Conservation (phyloP, 148 eudicot species). For the Rhododendron vialii region DNA sequence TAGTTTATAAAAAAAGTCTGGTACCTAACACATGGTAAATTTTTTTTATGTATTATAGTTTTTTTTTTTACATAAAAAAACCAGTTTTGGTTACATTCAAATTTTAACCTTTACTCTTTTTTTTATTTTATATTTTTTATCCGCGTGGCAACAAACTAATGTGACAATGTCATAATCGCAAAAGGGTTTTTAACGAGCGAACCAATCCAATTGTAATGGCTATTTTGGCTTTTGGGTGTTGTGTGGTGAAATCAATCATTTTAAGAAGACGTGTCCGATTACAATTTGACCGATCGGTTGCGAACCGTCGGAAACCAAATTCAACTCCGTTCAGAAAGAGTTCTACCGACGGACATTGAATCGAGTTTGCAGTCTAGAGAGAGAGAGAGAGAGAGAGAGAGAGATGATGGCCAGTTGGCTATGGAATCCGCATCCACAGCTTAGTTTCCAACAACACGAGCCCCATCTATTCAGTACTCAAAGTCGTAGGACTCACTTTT, state of each 20-base stretch:
- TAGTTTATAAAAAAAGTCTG: too few relatives aligned
- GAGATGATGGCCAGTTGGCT: slow-evolving; percentile 10
- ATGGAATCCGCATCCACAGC: slow-evolving; percentile 15
- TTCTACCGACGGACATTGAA: background rate
- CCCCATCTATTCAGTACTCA: background rate
- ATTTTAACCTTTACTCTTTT: too few relatives aligned
- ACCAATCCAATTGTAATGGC: too few relatives aligned
- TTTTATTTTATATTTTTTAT: too few relatives aligned
- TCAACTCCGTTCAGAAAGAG: background rate
- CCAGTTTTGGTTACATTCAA: too few relatives aligned
- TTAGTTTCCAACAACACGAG: slow-evolving; percentile 5
- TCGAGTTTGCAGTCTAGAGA: background rate
- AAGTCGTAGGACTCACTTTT: background rate
- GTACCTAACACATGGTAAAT: too few relatives aligned
- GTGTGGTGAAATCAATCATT: background rate
- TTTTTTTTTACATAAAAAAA: too few relatives aligned
- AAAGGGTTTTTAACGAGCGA: too few relatives aligned
- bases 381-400: background rate
- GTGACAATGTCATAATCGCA: too few relatives aligned
- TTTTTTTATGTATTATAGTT: too few relatives aligned
- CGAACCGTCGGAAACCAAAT: background rate
- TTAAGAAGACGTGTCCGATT: background rate
- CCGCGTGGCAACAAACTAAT: too few relatives aligned
- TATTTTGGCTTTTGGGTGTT: background rate
- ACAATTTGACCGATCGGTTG: background rate